Percentiles rank a stretch among this genome's conserved stretches.
Evolutionary conservation across 2,329 filamentous ascomycete species (phyloP).

Genomic region (Blastomyces silverae): DNA sequence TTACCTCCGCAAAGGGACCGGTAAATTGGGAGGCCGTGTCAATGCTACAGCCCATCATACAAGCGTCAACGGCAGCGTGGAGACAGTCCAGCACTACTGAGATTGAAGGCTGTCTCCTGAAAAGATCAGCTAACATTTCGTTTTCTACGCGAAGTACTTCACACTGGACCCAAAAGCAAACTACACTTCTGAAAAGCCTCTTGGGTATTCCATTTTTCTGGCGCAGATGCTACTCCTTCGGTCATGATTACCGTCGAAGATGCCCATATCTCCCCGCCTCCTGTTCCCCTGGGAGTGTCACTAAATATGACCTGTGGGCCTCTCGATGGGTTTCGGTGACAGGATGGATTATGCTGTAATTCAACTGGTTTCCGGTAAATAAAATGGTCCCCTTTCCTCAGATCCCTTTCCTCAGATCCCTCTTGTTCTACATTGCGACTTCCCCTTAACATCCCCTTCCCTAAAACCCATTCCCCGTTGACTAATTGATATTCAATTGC

Average conservation of each 20-base stretch:
- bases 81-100: constrained; percentile 54
- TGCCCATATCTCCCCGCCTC: constrained; percentile 9
- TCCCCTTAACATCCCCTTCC: constrained; percentile 6
- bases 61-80: constrained; percentile 51
- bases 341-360: constrained; percentile 32
- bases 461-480: background rate
- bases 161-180: constrained; percentile 45
- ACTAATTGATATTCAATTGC: constrained; percentile 6
- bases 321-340: constrained; percentile 28
- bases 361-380: constrained; percentile 34
- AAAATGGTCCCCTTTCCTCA: background rate
- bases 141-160: constrained; percentile 65
- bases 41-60: constrained; percentile 58
- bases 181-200: constrained; percentile 40
- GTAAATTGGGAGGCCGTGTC: constrained; percentile 57
- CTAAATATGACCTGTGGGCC: constrained; percentile 33
- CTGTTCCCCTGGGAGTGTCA: constrained; percentile 23
- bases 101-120: constrained; percentile 48
- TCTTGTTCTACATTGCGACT: background rate
- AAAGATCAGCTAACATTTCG: constrained; percentile 60
- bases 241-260: constrained; percentile 45
- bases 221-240: constrained; percentile 52
- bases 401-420: background rate
- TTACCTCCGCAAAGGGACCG: constrained; percentile 50
- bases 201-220: constrained; percentile 55